Evolutionary conservation across 179 eudicot species (phyloP), one percentile per base, ranked within the genome.

Genomic region (Silene vulgaris): DNA sequence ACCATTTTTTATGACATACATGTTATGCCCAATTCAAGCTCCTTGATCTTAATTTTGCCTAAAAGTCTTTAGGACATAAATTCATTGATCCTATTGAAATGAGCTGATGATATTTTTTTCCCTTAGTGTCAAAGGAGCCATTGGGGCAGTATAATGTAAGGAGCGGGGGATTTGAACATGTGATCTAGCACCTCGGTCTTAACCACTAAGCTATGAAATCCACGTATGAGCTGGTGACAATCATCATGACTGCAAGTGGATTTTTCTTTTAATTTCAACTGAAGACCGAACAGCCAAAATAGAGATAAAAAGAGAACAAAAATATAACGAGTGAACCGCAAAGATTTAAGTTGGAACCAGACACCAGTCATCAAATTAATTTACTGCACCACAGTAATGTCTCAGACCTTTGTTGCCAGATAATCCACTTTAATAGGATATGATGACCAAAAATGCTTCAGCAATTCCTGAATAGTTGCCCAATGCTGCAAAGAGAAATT

Each of bases 401-500:
- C 28, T 35, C 76, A 64, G 83, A 92, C 99, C 97, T 95, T 95
- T 37, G 74, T 68, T 75, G 76, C 77, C 45, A 95, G 90, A 84
- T 87, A 86, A 52, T 88, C 71, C 28, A 96, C 86, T 79, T 91
- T 92, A 50, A 92, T 85, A 28, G 99, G 99, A 80, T 95, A 95
- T 59, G 99, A 92, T 75, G 99, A 89, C 99, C 97, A 92, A 74
- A 92, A 95, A 81, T 95, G 99, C 83, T 95, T 92, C 61, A 95
- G 78, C 82, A 95, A 79, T 81, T 95, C 99, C 86, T 95, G 97
- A 77, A 95, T 89, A n/a, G 95, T 86, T 35, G 90, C 88, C 96
- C 95, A 95, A 72, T 94, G 94, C 98, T 94, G 90, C 76, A 86
- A 86, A 77, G 40, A 30, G 40, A 72, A 60, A 29, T 35, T 37